These are phyloP conservation scores for Monilinia vaccinii-corymbosi DNA, from an alignment of 2,329 filamentous ascomycete species.

Conservation along the genomic window DNA sequence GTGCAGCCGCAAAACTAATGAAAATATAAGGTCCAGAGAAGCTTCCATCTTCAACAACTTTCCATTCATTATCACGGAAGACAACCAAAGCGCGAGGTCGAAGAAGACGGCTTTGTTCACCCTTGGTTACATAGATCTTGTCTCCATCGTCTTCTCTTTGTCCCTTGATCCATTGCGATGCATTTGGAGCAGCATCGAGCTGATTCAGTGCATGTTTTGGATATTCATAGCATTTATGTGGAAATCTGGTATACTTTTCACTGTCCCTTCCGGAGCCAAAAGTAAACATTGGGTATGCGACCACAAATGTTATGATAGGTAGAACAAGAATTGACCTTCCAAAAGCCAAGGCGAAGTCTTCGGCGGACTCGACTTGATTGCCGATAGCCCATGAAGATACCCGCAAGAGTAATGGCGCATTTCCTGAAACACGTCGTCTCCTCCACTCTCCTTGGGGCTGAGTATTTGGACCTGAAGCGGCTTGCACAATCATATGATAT, in stretches of 20 bases:
- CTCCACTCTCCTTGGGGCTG: conserved; percentile 9
- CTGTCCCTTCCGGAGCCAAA: not conserved
- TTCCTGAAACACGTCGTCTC: conserved; percentile 1
- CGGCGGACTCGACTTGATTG: not conserved
- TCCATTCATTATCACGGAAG: not conserved
- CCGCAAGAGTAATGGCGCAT: conserved; percentile 6
- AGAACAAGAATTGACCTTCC: conserved; percentile 8
- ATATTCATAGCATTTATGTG: conserved; percentile 10
- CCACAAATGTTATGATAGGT: conserved; percentile 6
- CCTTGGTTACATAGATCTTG: not conserved
- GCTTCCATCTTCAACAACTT: conserved; percentile 7
- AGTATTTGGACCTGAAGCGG: not conserved
- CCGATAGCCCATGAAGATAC: conserved; percentile 11
- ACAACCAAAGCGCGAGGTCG: conserved; percentile 9
- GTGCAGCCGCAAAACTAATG: conserved; percentile 10
- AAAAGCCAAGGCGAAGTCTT: not conserved
- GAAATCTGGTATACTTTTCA: conserved; percentile 1
- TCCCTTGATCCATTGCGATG: not conserved
- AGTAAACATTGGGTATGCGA: not conserved
- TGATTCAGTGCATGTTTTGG: conserved; percentile 10
- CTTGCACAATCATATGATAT: conserved; percentile 10
- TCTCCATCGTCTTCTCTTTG: not conserved
- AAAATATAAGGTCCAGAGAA: conserved; percentile 10
- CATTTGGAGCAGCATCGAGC: conserved; percentile 8
- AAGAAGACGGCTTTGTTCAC: conserved; percentile 7